phyloP scores from a whole-genome alignment of 371 early-diverging fungal species.

The Mucor piriformis region DNA sequence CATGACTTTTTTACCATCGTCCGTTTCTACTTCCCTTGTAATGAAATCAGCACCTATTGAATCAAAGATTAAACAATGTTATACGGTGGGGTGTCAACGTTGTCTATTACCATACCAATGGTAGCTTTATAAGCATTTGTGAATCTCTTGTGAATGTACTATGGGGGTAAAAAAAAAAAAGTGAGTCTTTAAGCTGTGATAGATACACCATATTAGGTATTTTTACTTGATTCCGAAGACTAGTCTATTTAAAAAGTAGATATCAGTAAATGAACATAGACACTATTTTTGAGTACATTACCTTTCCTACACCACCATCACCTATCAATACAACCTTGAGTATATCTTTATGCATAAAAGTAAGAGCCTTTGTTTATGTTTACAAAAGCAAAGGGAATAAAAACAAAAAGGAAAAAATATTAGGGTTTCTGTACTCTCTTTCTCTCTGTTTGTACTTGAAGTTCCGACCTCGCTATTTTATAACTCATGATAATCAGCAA shows the following conservation, averaged over 20 bases:
- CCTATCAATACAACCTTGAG: constrained; percentile 83
- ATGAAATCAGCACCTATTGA: constrained; percentile 83
- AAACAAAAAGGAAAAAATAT: background rate
- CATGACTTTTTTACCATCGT: constrained; percentile 76
- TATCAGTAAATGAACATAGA: background rate
- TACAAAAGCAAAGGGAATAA: no score
- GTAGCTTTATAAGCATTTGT: constrained; percentile 97
- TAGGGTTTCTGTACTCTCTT: no score
- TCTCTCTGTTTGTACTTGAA: no score
- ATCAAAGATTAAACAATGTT: background rate
- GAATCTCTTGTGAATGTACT: constrained; percentile 93
- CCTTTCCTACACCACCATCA: constrained; percentile 87
- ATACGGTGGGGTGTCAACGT: no score
- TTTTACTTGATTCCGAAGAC: constrained; percentile 61
- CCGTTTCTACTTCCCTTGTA: constrained; percentile 86
- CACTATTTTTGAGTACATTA: constrained; percentile 11
- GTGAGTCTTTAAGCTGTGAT: background rate
- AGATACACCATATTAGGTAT: background rate
- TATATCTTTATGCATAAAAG: constrained; percentile 52
- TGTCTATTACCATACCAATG: constrained; percentile 68
- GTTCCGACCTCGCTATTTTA: no score
- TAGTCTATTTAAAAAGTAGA: constrained; percentile 44
- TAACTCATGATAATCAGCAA: no score
- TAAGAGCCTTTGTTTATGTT: background rate
- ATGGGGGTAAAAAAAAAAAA: constrained; percentile 22